Evolutionary conservation across 2,329 filamentous ascomycete species (phyloP), one percentile per base, ranked within the genome.

Genomic region (Ascochyta fabae): DNA sequence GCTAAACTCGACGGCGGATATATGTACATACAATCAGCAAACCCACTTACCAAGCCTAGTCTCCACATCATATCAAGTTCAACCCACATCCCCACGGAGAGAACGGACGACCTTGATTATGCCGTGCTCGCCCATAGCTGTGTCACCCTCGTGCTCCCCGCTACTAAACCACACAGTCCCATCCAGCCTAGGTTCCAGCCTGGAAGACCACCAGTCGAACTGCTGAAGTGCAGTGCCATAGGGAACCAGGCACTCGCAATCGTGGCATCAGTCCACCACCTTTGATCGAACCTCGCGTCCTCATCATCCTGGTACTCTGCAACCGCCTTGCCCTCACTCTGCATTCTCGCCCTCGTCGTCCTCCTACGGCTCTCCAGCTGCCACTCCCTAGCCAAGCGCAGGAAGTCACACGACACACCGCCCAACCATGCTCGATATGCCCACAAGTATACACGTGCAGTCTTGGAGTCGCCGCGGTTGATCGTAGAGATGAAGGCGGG

Each of bases 141-240:
- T 48, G 61, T 68, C 15, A 63, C 54, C 48, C 69, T 65, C 38
- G 65, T 65, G 31, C 74, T 66, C 1, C 77, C 77, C 16, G 77
- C 78, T 27, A 79, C 66, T 36, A 72, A 62, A 45, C 78, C 78
- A 64, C 73, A 77, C 26, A 72, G 58, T 0, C 78, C 78, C 77
- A 79, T 79, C 46, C 72, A 65, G 1, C 78, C 78, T 56, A 78
- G 38, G 59, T 79, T 79, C 72, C 77, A 79, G 3, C 77, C 77
- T 0, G 78, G 78, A 22, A 80, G 53, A 0, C 78, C 78, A 23
- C 68, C 71, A 13, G 60, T 70, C 22, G 66, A 66, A 46, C 69
- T 73, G 43, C 74, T 73, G 51, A 75, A 79, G 40, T 80, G 77
- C 55, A 73, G 58, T 12, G 77, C 78, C 62, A 80, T 75, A 1